Base-by-base conservation (phyloP, 2,329 filamentous ascomycete genomes). In the Pseudocercospora cruenta region DNA sequence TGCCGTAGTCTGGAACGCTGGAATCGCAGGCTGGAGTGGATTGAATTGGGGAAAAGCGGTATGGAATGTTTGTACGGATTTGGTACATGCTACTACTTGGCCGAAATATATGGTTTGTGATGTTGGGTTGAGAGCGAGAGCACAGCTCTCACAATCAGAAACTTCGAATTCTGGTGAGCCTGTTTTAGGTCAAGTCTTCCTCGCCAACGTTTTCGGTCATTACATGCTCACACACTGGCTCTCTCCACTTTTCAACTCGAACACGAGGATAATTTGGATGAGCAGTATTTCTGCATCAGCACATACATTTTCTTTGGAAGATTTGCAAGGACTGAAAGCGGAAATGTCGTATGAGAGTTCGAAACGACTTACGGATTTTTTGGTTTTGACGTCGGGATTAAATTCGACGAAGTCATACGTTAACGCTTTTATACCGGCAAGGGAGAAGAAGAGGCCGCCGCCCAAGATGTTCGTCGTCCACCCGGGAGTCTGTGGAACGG, bases 161-260 rank as follows among this genome's bases (percentile, higher is more conserved):
- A n/a, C n/a, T n/a, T n/a, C n/a, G n/a, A n/a, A n/a, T n/a, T n/a
- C n/a, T n/a, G n/a, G n/a, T n/a, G n/a, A n/a, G n/a, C 88, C 90
- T 0, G 80, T 82, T 4, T 81, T 99, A 0, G 94, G 93, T 2
- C 85, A 92, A 71, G 88, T 97, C 19, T 99, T 98, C 77, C 91
- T 90, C 77, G 90, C 94, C 58, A 98, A 98, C 76, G 86, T 97
- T 31, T 98, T 99, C 76, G 95, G 95, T 0, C 95, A 99, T 81
- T 98, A 99, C 77, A 81, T 97, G 74, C 87, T 99, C 24, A 87
- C 88, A 16, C 94, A 97, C 78, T 88, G 90, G 75, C 85, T 98
- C 10, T 85, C 91, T 71, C 90, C 92, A 0, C 82, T 97, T 10
- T 85, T 99, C 49, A 67, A 66, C 8, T 71, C 72, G 81, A 82